phyloP scores from a whole-genome alignment of 345 rosid genomes.

The Erodium maritimum region DNA sequence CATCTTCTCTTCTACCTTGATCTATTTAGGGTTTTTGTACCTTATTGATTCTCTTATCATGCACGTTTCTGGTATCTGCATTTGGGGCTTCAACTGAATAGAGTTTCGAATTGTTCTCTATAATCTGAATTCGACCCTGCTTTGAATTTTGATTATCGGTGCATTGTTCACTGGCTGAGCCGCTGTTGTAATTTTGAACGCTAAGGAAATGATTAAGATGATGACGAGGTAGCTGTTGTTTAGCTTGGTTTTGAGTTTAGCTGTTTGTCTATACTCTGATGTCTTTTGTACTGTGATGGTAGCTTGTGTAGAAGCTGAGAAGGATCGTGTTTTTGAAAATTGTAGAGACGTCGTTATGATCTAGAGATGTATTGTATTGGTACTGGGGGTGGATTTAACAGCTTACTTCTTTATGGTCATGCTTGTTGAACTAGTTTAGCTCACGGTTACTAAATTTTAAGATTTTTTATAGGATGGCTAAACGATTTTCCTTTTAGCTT shows the following conservation, averaged over 20 bases:
- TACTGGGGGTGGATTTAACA: neutral
- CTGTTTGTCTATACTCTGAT: neutral
- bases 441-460: neutral
- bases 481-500: neutral
- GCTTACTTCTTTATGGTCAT: neutral
- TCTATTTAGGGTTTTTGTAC: neutral
- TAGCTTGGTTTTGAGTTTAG: neutral
- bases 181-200: neutral
- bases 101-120: neutral
- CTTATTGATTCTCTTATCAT: neutral
- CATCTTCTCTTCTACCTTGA: neutral
- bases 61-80: neutral
- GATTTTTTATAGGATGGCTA: neutral
- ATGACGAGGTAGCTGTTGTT: neutral
- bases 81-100: neutral
- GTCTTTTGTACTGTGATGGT: neutral
- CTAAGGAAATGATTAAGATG: neutral
- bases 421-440: neutral
- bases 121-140: neutral
- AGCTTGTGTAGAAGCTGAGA: neutral
- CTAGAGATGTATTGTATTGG: neutral
- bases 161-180: neutral
- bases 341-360: neutral
- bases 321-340: neutral
- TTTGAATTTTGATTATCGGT: neutral